These are phyloP conservation scores for Gremmenia infestans DNA, from an alignment of 2,329 filamentous ascomycete genomes.

Conservation along the genomic window DNA sequence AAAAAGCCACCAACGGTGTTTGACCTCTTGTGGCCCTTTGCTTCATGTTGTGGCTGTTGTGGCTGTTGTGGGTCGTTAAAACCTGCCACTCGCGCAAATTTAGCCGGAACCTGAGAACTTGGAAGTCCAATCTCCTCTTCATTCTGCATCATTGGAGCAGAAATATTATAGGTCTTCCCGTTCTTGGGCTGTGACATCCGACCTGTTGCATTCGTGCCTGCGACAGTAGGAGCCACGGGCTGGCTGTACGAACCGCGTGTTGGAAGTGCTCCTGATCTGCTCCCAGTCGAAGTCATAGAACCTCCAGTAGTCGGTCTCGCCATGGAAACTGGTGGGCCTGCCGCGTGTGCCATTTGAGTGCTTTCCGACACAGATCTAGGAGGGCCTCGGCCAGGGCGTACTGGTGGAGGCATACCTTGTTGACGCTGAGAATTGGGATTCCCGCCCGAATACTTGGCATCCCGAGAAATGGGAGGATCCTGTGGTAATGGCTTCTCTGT, in stretches of 20 bases:
- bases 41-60: constrained; percentile 22
- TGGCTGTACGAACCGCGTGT: constrained; percentile 81
- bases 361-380: constrained; percentile 51
- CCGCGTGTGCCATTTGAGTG: constrained; percentile 46
- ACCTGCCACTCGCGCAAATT: constrained; percentile 53
- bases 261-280: constrained; percentile 51
- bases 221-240: constrained; percentile 80
- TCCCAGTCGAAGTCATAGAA: constrained; percentile 63
- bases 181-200: constrained; percentile 73
- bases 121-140: constrained; percentile 55
- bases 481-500: constrained; percentile 56
- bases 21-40: constrained; percentile 57
- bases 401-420: constrained; percentile 40
- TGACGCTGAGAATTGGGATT: constrained; percentile 27
- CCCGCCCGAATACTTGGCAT: constrained; percentile 43
- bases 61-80: constrained; percentile 39
- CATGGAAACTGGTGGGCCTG: constrained; percentile 38
- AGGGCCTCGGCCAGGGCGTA: constrained; percentile 44
- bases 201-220: constrained; percentile 83
- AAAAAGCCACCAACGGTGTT: constrained; percentile 79
- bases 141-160: constrained; percentile 53
- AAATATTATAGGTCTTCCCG: constrained; percentile 66
- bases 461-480: constrained; percentile 48
- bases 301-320: constrained; percentile 74
- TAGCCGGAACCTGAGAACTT: constrained; percentile 52